Evolutionary conservation across 768 basidiomycete genomes (phyloP).

Genomic region (Auriscalpium microsporum): DNA sequence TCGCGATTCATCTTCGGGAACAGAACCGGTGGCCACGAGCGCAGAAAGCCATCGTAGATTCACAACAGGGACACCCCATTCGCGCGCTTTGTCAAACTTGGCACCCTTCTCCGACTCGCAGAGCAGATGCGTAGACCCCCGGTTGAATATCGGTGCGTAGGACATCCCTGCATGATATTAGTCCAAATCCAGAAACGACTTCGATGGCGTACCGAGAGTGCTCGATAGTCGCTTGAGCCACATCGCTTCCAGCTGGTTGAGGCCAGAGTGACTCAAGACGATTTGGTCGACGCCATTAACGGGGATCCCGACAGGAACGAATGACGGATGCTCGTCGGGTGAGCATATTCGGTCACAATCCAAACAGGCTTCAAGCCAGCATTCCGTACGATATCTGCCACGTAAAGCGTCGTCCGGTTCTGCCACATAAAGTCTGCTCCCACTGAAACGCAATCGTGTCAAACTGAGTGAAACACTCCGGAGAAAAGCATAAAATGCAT

Average conservation of each 20-base stretch:
- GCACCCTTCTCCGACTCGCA: slow-evolving; percentile 62
- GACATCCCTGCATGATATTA: slow-evolving; percentile 37
- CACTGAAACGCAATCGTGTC: slow-evolving; percentile 36
- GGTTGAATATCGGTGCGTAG: slow-evolving; percentile 50
- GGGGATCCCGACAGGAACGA: slow-evolving; percentile 55
- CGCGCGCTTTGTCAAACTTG: slow-evolving; percentile 70
- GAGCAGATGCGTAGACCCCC: slow-evolving; percentile 69
- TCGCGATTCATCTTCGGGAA: slow-evolving; percentile 22
- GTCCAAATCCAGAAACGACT: background rate
- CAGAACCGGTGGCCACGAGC: slow-evolving; percentile 43
- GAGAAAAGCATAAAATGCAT: slow-evolving; percentile 5
- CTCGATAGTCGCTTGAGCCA: slow-evolving; percentile 59
- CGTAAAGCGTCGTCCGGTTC: slow-evolving; percentile 42
- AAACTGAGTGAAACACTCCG: background rate
- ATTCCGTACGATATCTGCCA: slow-evolving; percentile 74
- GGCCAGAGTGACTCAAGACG: slow-evolving; percentile 63
- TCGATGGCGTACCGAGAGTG: slow-evolving; percentile 47
- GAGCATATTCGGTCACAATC: slow-evolving; percentile 65
- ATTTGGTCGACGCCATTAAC: slow-evolving; percentile 51
- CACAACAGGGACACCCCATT: slow-evolving; percentile 76
- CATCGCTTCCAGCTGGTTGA: slow-evolving; percentile 59
- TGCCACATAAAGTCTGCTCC: slow-evolving; percentile 55
- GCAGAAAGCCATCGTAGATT: slow-evolving; percentile 59
- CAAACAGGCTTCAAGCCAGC: slow-evolving; percentile 87
- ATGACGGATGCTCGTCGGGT: slow-evolving; percentile 61